These are phyloP conservation scores for Ustilago sp. DNA, from an alignment of 1,284 basidiomycete species.

Conservation along the genomic window DNA sequence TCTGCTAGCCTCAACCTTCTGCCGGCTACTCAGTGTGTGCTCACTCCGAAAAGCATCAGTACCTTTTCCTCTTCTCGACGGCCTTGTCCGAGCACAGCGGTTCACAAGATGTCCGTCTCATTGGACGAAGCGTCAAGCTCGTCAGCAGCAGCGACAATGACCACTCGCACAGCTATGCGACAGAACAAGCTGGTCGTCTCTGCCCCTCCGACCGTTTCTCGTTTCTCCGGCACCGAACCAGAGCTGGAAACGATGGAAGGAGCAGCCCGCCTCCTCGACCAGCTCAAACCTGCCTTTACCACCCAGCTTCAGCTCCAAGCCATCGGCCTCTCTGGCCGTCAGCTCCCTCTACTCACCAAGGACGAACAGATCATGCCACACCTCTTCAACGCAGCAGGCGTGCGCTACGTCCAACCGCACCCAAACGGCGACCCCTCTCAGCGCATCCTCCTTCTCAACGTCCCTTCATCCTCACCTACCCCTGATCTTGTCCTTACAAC, in stretches of 20 bases:
- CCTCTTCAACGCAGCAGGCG: slow-evolving; percentile 42
- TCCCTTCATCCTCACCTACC: slow-evolving; percentile 23
- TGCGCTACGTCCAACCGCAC: slow-evolving; percentile 43
- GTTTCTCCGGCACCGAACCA: slow-evolving; percentile 28
- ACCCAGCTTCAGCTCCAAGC: slow-evolving; percentile 33
- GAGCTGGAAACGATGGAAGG: slow-evolving; percentile 25
- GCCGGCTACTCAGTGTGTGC: not conserved
- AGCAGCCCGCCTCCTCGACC: slow-evolving; percentile 28
- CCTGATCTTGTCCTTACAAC: slow-evolving; percentile 18
- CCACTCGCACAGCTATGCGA: slow-evolving; percentile 28
- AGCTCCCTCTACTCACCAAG: slow-evolving; percentile 33
- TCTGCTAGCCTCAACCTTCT: not conserved
- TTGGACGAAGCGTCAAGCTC: not conserved
- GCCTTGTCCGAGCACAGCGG: not conserved
- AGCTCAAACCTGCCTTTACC: slow-evolving; percentile 31
- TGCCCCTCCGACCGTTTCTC: slow-evolving; percentile 24
- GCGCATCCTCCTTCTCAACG: slow-evolving; percentile 43
- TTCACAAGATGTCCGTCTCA: slow-evolving; percentile 11
- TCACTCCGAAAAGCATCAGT: not conserved
- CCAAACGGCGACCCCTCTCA: slow-evolving; percentile 35
- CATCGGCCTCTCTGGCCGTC: slow-evolving; percentile 30
- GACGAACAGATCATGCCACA: slow-evolving; percentile 27
- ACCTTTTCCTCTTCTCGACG: not conserved
- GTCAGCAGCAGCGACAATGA: slow-evolving; percentile 2
- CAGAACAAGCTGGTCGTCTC: slow-evolving; percentile 28